Evolutionary conservation across 805 yeast genomes (phyloP).

Genomic region (Candida vartiovaarae): DNA sequence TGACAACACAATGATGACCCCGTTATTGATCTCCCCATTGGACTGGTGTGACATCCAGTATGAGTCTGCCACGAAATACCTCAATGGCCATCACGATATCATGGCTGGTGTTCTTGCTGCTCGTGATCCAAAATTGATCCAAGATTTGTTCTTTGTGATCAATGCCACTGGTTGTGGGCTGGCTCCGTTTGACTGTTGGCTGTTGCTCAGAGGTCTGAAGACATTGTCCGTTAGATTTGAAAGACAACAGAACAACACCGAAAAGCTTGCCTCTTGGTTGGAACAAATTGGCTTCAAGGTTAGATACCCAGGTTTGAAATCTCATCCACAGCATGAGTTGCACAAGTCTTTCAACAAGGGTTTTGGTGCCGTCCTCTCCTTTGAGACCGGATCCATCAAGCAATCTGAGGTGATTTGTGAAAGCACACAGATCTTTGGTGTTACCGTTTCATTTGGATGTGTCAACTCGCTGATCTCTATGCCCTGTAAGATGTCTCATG

Average conservation of each 20-base stretch:
- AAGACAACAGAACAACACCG: slow-evolving; percentile 79
- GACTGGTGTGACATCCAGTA: slow-evolving; percentile 86
- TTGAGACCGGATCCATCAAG: slow-evolving; percentile 75
- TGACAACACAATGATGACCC: slow-evolving; percentile 97
- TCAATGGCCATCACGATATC: slow-evolving; percentile 92
- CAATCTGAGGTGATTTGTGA: slow-evolving; percentile 69
- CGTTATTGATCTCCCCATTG: slow-evolving; percentile 76
- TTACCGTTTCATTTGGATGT: slow-evolving; percentile 91
- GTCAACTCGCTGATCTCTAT: slow-evolving; percentile 87
- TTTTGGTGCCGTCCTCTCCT: slow-evolving; percentile 82
- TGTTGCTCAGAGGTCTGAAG: slow-evolving; percentile 79
- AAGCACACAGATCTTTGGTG: slow-evolving; percentile 68
- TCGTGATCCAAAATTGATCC: slow-evolving; percentile 54
- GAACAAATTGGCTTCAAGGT: slow-evolving; percentile 57
- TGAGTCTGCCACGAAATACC: slow-evolving; percentile 88
- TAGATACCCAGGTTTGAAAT: slow-evolving; percentile 76
- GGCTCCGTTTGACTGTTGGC: slow-evolving; percentile 91
- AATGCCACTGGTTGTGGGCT: slow-evolving; percentile 90
- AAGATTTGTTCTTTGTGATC: slow-evolving; percentile 64
- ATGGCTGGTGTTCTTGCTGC: slow-evolving; percentile 93
- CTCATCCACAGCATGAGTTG: slow-evolving; percentile 75
- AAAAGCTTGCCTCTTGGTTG: slow-evolving; percentile 67
- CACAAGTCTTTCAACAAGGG: slow-evolving; percentile 77
- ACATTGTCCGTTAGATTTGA: slow-evolving; percentile 82
- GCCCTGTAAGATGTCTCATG: slow-evolving; percentile 96